phyloP scores from a whole-genome alignment of 306 rosid genomes.

The Alnus rubra region DNA sequence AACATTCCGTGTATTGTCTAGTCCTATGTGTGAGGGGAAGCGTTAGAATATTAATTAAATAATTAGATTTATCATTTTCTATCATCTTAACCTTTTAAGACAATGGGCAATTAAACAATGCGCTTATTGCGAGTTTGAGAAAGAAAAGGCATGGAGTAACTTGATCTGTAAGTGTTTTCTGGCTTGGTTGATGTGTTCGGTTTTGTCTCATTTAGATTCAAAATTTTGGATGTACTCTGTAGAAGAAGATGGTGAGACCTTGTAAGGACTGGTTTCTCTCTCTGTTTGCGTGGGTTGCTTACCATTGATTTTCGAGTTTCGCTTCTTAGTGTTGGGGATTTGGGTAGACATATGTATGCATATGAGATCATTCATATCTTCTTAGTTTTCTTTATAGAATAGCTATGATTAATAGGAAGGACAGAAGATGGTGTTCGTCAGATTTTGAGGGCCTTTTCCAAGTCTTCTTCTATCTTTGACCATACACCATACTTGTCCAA shows the following conservation, averaged over 20 bases:
- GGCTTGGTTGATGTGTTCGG: background rate
- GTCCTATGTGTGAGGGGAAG: no score
- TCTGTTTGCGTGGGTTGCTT: background rate
- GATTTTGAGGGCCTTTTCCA: slow-evolving; percentile 1
- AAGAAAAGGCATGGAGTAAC: background rate
- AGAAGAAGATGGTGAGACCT: background rate
- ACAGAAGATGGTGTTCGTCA: background rate
- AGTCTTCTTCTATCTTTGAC: background rate
- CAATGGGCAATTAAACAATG: no score
- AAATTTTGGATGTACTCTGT: background rate
- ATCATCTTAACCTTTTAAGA: no score
- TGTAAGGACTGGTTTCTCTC: background rate
- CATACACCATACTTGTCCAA: background rate
- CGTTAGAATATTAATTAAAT: no score
- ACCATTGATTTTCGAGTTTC: background rate
- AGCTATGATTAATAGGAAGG: background rate
- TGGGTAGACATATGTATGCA: background rate
- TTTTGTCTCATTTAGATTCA: background rate
- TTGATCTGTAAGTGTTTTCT: background rate
- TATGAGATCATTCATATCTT: background rate
- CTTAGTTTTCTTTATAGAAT: background rate
- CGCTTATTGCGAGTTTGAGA: background rate
- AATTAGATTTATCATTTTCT: no score
- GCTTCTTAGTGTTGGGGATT: background rate
- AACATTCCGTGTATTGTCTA: no score